Conservation (phyloP, 495 filamentous ascomycete species). For the Talaromyces wortmannii region DNA sequence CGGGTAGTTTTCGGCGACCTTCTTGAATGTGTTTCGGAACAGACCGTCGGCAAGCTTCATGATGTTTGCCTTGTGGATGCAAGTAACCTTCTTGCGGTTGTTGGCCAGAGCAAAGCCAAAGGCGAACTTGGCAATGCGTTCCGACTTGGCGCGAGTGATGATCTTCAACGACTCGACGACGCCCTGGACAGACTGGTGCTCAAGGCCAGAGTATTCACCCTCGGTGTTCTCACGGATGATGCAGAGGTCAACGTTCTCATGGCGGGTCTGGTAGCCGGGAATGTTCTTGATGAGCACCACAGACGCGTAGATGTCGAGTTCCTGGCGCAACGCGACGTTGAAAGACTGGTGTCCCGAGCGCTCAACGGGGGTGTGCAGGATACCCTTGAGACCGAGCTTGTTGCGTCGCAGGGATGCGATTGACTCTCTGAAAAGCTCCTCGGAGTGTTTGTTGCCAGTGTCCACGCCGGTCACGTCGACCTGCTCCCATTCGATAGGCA, state of each 20-base stretch:
- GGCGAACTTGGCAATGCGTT: conserved; percentile 97
- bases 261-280: conserved; percentile 93
- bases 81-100: conserved; percentile 97
- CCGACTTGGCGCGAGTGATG: conserved; percentile 96
- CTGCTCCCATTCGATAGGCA: conserved; percentile 98
- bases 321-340: conserved; percentile 97
- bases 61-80: conserved; percentile 99
- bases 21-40: conserved; percentile 95
- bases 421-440: conserved; percentile 90
- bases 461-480: conserved; percentile 92
- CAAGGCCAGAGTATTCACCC: conserved; percentile 96
- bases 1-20: conserved; percentile 85
- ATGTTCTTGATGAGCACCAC: conserved; percentile 99
- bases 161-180: conserved; percentile 99
- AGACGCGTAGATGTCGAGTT: conserved; percentile 98
- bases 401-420: conserved; percentile 93
- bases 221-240: conserved; percentile 99
- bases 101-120: conserved; percentile 97
- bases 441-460: conserved; percentile 78
- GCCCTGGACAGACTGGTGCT: conserved; percentile 94
- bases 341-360: conserved; percentile 97
- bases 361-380: conserved; percentile 93
- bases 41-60: conserved; percentile 99
- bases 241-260: conserved; percentile 93
- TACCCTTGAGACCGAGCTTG: conserved; percentile 95